phyloP scores from a whole-genome alignment of 2,329 filamentous ascomycete species.

The Monilinia polystroma region DNA sequence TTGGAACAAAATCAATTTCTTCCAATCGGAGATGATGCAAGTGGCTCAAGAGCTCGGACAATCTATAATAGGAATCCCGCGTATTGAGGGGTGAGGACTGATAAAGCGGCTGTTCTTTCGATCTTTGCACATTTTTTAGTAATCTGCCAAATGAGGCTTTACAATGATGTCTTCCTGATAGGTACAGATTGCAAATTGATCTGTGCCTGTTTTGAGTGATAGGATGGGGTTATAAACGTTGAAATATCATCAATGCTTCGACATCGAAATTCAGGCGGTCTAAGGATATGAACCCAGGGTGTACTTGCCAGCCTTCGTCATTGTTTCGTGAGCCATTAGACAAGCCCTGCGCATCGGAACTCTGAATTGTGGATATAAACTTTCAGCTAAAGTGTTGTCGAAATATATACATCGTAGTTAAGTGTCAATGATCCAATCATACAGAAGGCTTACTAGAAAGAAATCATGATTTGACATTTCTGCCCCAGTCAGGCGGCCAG shows the following conservation, averaged over 20 bases:
- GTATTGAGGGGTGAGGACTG: constrained; percentile 9
- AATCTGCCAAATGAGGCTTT: constrained; percentile 14
- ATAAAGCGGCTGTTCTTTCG: constrained; percentile 10
- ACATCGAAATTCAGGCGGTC: not conserved
- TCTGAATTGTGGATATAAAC: constrained; percentile 3
- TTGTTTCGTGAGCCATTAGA: constrained; percentile 1
- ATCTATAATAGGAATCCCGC: constrained; percentile 14
- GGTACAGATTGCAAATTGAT: constrained; percentile 13
- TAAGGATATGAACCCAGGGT: not conserved
- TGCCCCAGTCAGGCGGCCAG: not conserved
- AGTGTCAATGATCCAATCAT: constrained; percentile 2
- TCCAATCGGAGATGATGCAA: constrained; percentile 14
- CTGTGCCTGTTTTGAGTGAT: constrained; percentile 7
- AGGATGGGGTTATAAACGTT: constrained; percentile 8
- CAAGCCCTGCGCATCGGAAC: not conserved
- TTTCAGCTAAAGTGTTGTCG: constrained; percentile 5
- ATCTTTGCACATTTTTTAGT: constrained; percentile 7
- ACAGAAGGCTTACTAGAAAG: not conserved
- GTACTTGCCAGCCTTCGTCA: constrained; percentile 11
- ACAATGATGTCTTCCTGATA: constrained; percentile 10
- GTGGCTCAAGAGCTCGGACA: constrained; percentile 14
- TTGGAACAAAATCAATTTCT: constrained; percentile 11
- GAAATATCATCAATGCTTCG: constrained; percentile 8
- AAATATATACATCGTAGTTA: not conserved
- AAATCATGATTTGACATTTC: constrained; percentile 6